These are phyloP conservation scores for Psidium friedrichsthalianum DNA, from an alignment of 345 rosid species.

Conservation along the genomic window DNA sequence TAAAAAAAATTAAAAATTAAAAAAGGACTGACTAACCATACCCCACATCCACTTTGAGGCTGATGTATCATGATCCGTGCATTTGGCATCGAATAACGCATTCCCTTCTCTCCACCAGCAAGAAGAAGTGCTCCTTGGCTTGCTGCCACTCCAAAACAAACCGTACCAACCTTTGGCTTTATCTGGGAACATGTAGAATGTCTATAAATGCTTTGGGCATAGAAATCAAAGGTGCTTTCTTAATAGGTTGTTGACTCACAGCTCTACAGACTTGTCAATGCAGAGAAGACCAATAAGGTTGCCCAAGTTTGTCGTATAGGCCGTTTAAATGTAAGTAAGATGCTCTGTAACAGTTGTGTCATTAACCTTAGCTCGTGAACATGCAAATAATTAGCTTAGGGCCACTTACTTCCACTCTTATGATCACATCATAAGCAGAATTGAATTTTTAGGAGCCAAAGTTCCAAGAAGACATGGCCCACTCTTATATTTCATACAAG, in stretches of 20 bases:
- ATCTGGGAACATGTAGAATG: slow-evolving; percentile 32
- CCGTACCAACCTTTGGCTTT: slow-evolving; percentile 91
- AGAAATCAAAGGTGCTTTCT: neutral
- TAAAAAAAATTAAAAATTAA: neutral
- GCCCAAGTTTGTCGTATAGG: neutral
- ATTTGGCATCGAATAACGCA: slow-evolving; percentile 96
- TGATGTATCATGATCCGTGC: slow-evolving; percentile 93
- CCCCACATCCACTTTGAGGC: slow-evolving; percentile 90
- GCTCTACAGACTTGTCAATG: neutral
- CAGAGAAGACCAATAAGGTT: neutral
- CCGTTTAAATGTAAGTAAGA: neutral
- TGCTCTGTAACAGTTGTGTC: neutral
- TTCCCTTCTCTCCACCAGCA: slow-evolving; percentile 95
- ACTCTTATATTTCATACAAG: neutral
- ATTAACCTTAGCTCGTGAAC: neutral
- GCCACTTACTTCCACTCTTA: neutral
- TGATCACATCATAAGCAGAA: neutral
- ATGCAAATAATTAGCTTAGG: neutral
- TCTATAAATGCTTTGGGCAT: neutral
- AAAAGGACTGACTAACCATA: slow-evolving; percentile 17
- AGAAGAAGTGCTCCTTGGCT: slow-evolving; percentile 92
- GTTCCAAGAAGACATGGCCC: neutral
- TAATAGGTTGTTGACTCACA: neutral
- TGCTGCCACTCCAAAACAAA: slow-evolving; percentile 92
- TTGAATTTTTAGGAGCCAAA: neutral